phyloP scores from a whole-genome alignment of 2,329 filamentous ascomycete species.

The Rasamsonia emersonii region DNA sequence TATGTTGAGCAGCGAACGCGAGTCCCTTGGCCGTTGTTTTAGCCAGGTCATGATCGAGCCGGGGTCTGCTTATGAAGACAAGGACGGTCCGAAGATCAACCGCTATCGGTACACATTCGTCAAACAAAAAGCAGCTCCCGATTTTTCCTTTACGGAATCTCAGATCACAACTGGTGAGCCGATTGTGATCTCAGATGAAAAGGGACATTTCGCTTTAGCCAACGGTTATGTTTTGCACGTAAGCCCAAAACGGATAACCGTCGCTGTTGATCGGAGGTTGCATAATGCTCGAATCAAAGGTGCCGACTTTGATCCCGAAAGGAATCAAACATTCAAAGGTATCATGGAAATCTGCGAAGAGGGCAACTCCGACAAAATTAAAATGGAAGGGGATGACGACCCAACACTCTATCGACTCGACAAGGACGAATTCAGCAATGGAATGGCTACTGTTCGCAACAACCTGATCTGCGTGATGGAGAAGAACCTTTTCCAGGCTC shows the following conservation, averaged over 20 bases:
- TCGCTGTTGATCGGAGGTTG: constrained; percentile 81
- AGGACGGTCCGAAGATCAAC: constrained; percentile 73
- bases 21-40: constrained; percentile 84
- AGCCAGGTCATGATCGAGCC: constrained; percentile 76
- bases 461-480: constrained; percentile 92
- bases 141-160: constrained; percentile 83
- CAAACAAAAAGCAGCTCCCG: constrained; percentile 53
- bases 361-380: constrained; percentile 24
- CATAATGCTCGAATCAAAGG: constrained; percentile 75
- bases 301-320: constrained; percentile 62
- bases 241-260: constrained; percentile 65
- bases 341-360: constrained; percentile 76
- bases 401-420: constrained; percentile 70
- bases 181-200: constrained; percentile 91
- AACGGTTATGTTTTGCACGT: constrained; percentile 83
- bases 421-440: constrained; percentile 97
- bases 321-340: constrained; percentile 79
- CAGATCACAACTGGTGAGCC: constrained; percentile 82
- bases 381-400: constrained; percentile 35
- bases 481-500: constrained; percentile 60
- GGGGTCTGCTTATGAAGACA: constrained; percentile 62
- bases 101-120: constrained; percentile 78
- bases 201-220: constrained; percentile 88
- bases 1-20: constrained; percentile 80
- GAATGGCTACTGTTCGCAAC: constrained; percentile 89